A percentile compares a stretch with the other conserved stretches of the same genome.
Evolutionary conservation across 2,329 filamentous ascomycete species (phyloP).

Genomic region (Trichoderma gracile): DNA sequence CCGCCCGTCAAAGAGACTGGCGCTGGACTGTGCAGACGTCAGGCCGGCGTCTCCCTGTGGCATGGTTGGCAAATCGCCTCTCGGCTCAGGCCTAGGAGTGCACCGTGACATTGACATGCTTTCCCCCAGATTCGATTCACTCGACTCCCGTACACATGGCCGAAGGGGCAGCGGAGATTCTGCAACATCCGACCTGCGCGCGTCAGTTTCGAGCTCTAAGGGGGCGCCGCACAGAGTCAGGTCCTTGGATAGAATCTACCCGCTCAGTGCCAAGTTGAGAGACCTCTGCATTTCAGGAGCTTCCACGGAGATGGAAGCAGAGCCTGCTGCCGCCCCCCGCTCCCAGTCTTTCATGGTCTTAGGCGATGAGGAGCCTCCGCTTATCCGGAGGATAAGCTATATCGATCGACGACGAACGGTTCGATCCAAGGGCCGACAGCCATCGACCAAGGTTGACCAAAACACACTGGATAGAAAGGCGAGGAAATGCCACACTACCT

Average conservation of each 20-base stretch:
- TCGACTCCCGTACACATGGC: constrained; percentile 40
- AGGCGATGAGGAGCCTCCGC: constrained; percentile 30
- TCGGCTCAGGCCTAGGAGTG: constrained; percentile 10
- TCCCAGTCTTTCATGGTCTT: constrained; percentile 36
- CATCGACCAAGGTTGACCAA: constrained; percentile 35
- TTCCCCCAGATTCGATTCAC: constrained; percentile 40
- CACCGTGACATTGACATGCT: constrained; percentile 24
- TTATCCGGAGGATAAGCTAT: constrained; percentile 31
- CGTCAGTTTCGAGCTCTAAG: constrained; percentile 30
- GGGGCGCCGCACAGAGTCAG: constrained; percentile 36
- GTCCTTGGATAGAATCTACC: constrained; percentile 43
- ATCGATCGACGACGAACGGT: constrained; percentile 37
- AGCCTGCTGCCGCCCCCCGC: constrained; percentile 28
- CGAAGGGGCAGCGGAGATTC: constrained; percentile 45
- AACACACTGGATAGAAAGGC: constrained; percentile 37
- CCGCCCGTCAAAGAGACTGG: constrained; percentile 25
- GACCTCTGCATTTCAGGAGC: constrained; percentile 36
- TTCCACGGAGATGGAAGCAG: constrained; percentile 29
- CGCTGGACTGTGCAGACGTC: constrained; percentile 28
- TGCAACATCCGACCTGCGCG: constrained; percentile 42
- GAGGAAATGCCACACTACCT: constrained; percentile 33
- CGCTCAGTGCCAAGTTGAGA: constrained; percentile 36
- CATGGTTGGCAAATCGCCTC: constrained; percentile 38
- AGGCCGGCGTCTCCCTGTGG: constrained; percentile 39
- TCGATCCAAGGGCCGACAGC: constrained; percentile 35